Base-by-base conservation (phyloP, 2,329 filamentous ascomycete species). In the Tricladium varicosporioides region DNA sequence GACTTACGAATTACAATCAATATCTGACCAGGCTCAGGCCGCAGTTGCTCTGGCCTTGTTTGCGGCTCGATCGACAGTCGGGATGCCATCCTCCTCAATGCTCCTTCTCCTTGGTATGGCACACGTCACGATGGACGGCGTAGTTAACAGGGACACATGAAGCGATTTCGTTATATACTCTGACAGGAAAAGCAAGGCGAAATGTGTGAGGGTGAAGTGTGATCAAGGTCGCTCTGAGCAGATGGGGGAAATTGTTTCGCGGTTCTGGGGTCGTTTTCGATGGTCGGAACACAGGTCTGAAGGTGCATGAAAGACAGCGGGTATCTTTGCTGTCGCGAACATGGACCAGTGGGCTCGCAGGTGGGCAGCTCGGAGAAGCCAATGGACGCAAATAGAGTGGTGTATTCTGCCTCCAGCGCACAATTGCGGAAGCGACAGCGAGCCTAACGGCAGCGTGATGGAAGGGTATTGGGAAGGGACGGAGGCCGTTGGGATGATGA, bases 1-100 rank as follows among this genome's bases (percentile, higher is more conserved):
- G 53, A 82, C 87, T 79, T 78, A 90, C 87, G 87, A 67, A 90
- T 87, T 65, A 90, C 87, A 63, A 89, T 72, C 65, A 90, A 75
- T 54, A 85, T 81, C 67, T 89, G 85, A 71, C 87, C 87, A 62
- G 83, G 76, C 27, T 85, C 82, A 67, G 83, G 85, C 71, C 76
- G 53, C 16, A 52, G 36, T 45, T 63, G 58, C 18, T 61, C 57
- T 45, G 57, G 79, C 60, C 69, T 61, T 50, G 69, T 72, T 52
- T 58, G 64, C 59, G 65, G 56, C 48, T 78, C 74, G 59, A 72
- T 74, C 57, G 75, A 67, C 63, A 69, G 58, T 68, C 72, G 74
- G 59, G 76, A 72, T 65, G 78, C 77, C 79, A 70, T 70, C 46
- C 59, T 53, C 57, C 53, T 10, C 22, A 27, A 27, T 27, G 22